These are phyloP conservation scores for Corymbia maculata DNA, from an alignment of 345 rosid species.

Conservation along the genomic window DNA sequence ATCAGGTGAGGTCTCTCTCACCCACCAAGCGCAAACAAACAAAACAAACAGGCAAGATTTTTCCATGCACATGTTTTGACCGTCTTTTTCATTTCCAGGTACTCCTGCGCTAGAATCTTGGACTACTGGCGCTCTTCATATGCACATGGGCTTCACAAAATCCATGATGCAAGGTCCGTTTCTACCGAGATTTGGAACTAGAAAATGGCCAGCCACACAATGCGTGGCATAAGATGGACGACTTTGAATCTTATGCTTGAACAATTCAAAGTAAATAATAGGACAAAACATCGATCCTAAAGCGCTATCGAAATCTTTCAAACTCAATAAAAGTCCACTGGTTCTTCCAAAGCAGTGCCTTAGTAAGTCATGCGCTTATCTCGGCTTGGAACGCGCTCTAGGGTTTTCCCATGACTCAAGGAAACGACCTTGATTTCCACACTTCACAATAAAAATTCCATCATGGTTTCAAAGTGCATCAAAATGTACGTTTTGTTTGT, in stretches of 20 bases:
- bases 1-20: background rate
- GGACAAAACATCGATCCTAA: background rate
- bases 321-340: background rate
- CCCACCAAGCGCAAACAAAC: background rate
- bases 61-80: background rate
- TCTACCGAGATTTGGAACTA: background rate
- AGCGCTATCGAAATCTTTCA: background rate
- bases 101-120: background rate
- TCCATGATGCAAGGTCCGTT: background rate
- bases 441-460: background rate
- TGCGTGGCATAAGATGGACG: background rate
- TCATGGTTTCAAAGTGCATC: background rate
- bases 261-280: background rate
- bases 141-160: background rate
- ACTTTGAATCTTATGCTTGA: background rate
- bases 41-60: background rate
- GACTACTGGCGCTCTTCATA: background rate
- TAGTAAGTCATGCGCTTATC: background rate
- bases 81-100: background rate
- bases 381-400: background rate
- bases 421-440: background rate
- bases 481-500: background rate
- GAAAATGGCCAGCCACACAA: background rate
- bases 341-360: background rate
- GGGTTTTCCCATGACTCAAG: background rate